These are phyloP conservation scores for Dalbergia oliveri DNA, from an alignment of 306 rosid species.

Conservation along the genomic window DNA sequence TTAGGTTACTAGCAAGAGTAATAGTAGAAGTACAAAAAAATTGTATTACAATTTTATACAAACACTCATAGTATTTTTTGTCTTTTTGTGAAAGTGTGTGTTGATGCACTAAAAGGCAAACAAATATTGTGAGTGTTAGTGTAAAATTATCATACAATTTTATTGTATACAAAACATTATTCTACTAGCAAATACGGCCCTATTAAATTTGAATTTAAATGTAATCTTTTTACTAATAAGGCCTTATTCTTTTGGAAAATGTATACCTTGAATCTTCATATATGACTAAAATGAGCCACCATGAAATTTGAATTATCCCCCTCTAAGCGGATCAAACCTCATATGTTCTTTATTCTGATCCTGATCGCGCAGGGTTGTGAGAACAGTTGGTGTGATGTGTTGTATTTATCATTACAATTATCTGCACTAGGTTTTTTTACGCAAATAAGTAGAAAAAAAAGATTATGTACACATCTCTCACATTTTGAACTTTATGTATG, in stretches of 20 bases:
- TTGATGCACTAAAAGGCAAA: too few relatives aligned
- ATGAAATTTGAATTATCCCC: background rate
- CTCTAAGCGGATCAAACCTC: background rate
- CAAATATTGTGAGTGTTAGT: too few relatives aligned
- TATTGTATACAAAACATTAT: too few relatives aligned
- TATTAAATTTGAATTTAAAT: constrained; percentile 7
- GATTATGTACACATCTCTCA: too few relatives aligned
- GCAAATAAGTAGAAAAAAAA: too few relatives aligned
- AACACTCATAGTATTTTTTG: too few relatives aligned
- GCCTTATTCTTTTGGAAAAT: constrained; percentile 28
- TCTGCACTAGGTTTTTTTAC: too few relatives aligned
- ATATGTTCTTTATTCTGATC: background rate
- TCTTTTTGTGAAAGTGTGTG: too few relatives aligned
- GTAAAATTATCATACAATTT: too few relatives aligned
- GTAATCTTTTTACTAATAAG: constrained; percentile 4
- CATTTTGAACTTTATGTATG: too few relatives aligned
- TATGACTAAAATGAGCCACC: background rate
- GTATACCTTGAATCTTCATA: background rate
- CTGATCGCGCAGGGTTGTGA: background rate
- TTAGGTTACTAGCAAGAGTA: constrained; percentile 58
- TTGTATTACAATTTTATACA: too few relatives aligned
- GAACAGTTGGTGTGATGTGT: background rate
- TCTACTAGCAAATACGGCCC: background rate
- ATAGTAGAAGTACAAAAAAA: too few relatives aligned
- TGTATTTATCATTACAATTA: background rate